Conservation (phyloP, 2,329 filamentous ascomycete species). For the Cercospora brassicicola region DNA sequence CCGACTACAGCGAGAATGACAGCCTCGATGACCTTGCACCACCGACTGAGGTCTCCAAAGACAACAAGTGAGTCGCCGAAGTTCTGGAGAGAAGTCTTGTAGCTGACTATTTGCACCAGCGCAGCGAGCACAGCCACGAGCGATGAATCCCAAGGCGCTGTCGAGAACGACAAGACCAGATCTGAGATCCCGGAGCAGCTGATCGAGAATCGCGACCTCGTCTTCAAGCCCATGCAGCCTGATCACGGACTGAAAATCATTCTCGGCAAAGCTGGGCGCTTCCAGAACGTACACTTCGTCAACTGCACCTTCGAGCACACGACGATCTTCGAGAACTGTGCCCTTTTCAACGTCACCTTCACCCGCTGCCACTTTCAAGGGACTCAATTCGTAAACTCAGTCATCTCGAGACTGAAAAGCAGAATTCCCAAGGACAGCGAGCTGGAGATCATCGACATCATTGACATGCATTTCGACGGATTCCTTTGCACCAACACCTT, state of each 20-base stretch:
- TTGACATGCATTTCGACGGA: background rate
- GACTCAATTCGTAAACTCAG: background rate
- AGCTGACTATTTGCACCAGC: background rate
- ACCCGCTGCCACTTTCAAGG: background rate
- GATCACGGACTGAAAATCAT: background rate
- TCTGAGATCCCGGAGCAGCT: background rate
- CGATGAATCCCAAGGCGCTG: background rate
- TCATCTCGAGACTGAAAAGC: background rate
- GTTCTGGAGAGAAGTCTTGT: background rate
- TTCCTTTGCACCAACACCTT: background rate
- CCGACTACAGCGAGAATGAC: background rate
- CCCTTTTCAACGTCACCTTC: background rate
- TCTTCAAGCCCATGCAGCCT: background rate
- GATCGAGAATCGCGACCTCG: background rate
- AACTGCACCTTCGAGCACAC: background rate
- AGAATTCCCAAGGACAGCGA: background rate
- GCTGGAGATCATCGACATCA: background rate
- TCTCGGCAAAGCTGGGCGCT: background rate
- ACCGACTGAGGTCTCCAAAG: background rate
- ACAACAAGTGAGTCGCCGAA: background rate
- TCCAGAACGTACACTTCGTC: background rate
- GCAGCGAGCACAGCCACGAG: background rate
- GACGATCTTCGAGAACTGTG: background rate
- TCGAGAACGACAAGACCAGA: background rate
- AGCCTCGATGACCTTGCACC: background rate